These are phyloP conservation scores for Fusarium sp. DNA, from an alignment of 2,329 filamentous ascomycete species.

Conservation along the genomic window DNA sequence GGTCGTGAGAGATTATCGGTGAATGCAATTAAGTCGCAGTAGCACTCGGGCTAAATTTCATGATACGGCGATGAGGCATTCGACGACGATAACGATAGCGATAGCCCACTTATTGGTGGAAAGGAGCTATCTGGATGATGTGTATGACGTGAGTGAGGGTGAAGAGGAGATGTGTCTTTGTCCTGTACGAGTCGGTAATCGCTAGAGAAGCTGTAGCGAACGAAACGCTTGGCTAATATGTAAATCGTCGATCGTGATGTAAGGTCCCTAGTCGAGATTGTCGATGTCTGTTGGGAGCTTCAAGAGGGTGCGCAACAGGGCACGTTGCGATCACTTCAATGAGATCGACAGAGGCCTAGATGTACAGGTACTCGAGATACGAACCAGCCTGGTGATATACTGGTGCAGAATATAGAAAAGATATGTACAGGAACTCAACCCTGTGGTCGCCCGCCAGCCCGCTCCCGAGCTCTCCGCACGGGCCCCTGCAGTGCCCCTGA, in stretches of 20 bases:
- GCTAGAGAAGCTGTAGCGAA: slow-evolving; percentile 15
- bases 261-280: slow-evolving; percentile 26
- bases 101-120: slow-evolving; percentile 19
- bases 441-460: slow-evolving; percentile 10
- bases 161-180: slow-evolving; percentile 5
- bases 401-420: not conserved
- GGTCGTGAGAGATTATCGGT: slow-evolving; percentile 6
- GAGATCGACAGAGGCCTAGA: slow-evolving; percentile 16
- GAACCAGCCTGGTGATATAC: not conserved
- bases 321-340: slow-evolving; percentile 31
- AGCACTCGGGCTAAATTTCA: slow-evolving; percentile 25
- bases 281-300: slow-evolving; percentile 39
- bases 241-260: slow-evolving; percentile 40
- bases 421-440: slow-evolving; percentile 18
- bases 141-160: slow-evolving; percentile 19
- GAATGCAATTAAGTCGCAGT: slow-evolving; percentile 27
- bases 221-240: slow-evolving; percentile 31
- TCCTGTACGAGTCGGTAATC: slow-evolving; percentile 8
- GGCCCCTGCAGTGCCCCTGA: slow-evolving; percentile 29
- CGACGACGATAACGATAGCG: slow-evolving; percentile 36
- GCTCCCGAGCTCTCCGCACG: slow-evolving; percentile 31
- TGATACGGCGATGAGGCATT: slow-evolving; percentile 36
- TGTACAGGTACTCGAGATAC: slow-evolving; percentile 19
- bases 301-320: slow-evolving; percentile 31
- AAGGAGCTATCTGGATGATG: slow-evolving; percentile 16